Evolutionary conservation across 306 rosid species (phyloP).

Genomic region (Vigna angularis): DNA sequence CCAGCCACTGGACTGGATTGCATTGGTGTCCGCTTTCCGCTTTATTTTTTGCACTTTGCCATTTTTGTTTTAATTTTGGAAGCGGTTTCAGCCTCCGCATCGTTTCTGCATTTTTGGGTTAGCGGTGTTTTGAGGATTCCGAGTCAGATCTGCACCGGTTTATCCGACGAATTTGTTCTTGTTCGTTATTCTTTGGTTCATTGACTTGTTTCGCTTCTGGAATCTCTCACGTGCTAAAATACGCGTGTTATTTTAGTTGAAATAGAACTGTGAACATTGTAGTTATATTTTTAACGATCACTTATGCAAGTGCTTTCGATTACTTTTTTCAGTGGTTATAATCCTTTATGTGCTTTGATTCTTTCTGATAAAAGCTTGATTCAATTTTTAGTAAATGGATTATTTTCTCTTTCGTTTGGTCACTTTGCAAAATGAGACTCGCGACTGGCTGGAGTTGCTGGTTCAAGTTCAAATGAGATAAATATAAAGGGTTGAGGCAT

Average conservation of each 20-base stretch:
- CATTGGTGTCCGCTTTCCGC: neutral
- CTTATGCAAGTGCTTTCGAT: neutral
- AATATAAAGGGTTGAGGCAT: neutral
- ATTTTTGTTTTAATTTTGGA: neutral
- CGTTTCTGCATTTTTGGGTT: slow-evolving; percentile 13
- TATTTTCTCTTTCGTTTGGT: slow-evolving; percentile 15
- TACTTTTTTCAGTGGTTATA: neutral
- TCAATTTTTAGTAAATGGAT: neutral
- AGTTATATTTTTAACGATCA: slow-evolving; percentile 3
- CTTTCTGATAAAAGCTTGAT: neutral
- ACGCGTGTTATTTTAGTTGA: slow-evolving; percentile 12
- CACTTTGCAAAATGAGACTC: slow-evolving; percentile 4
- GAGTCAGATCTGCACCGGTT: slow-evolving; percentile 64
- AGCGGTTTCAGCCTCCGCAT: neutral
- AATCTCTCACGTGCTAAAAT: slow-evolving; percentile 7
- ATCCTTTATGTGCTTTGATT: neutral
- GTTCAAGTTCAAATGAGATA: slow-evolving; percentile 14
- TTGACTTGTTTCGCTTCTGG: slow-evolving; percentile 13
- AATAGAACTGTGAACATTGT: neutral
- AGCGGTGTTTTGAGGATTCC: slow-evolving; percentile 41
- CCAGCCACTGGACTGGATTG: neutral
- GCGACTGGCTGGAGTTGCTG: neutral
- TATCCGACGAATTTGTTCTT: slow-evolving; percentile 22
- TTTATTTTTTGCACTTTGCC: no score
- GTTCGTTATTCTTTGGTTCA: neutral